Conservation (phyloP, 2,329 filamentous ascomycete genomes). For the Dothidotthia symphoricarpi region DNA sequence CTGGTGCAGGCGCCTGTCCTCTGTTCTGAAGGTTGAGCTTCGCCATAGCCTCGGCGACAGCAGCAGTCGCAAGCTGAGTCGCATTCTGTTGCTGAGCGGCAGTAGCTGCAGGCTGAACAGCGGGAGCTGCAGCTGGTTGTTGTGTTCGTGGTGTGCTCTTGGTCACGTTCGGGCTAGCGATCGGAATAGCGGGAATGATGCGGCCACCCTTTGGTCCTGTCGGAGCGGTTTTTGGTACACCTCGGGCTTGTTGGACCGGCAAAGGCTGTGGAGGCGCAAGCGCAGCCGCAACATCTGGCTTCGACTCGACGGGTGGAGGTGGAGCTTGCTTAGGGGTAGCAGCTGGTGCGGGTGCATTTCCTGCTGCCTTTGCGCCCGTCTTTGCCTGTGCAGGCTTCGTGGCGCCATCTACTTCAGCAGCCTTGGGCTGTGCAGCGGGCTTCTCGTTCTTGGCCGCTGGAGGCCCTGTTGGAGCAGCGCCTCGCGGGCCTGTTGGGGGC, state of each 20-base stretch:
- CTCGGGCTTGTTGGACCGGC: conserved; percentile 33
- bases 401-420: conserved; percentile 48
- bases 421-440: conserved; percentile 29
- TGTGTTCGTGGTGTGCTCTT: conserved; percentile 42
- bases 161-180: conserved; percentile 48
- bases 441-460: conserved; percentile 31
- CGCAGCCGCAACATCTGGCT: conserved; percentile 61
- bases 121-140: conserved; percentile 39
- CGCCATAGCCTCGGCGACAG: conserved; percentile 78
- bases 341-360: conserved; percentile 39
- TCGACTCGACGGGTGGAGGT: conserved; percentile 66
- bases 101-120: conserved; percentile 32
- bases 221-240: conserved; percentile 37
- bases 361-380: conserved; percentile 44
- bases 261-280: conserved; percentile 51
- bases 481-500: conserved; percentile 41
- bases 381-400: conserved; percentile 57
- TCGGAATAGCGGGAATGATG: conserved; percentile 65
- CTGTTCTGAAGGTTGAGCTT: conserved; percentile 54
- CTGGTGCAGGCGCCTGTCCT: conserved; percentile 22
- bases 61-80: conserved; percentile 71
- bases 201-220: conserved; percentile 51
- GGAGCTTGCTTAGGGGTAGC: conserved; percentile 52
- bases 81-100: conserved; percentile 56
- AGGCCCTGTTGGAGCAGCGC: conserved; percentile 31